A percentile compares a stretch with the other conserved stretches of the same genome.
phyloP scores from a whole-genome alignment of 805 yeast species.

The Candida methanosorbosa region DNA sequence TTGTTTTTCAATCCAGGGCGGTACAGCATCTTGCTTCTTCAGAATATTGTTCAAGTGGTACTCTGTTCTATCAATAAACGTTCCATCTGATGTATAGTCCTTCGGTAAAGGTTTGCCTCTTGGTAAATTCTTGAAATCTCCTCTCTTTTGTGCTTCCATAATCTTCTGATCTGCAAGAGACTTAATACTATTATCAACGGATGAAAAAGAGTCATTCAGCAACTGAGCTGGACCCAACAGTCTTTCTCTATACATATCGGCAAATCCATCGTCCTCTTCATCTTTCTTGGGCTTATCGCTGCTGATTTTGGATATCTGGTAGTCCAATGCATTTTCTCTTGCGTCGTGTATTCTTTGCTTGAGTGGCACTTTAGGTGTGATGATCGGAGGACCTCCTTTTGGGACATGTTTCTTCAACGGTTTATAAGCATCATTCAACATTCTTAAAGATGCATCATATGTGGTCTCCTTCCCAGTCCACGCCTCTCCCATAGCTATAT shows the following conservation, averaged over 20 bases:
- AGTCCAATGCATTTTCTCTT: constrained; percentile 58
- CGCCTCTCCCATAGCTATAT: constrained; percentile 40
- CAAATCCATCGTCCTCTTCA: constrained; percentile 43
- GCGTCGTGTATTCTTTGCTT: constrained; percentile 46
- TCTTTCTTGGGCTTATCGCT: constrained; percentile 15
- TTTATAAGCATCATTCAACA: constrained; percentile 45
- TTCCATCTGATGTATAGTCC: constrained; percentile 33
- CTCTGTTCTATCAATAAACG: constrained; percentile 59
- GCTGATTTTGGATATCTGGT: constrained; percentile 36
- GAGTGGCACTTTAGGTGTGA: constrained; percentile 12
- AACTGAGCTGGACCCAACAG: constrained; percentile 50
- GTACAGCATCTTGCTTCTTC: constrained; percentile 66
- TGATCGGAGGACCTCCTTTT: constrained; percentile 4
- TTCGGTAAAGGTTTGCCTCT: constrained; percentile 54
- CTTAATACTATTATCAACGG: constrained; percentile 43
- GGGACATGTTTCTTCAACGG: constrained; percentile 20
- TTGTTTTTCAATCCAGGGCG: constrained; percentile 89
- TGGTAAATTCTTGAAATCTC: constrained; percentile 54
- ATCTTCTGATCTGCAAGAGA: constrained; percentile 70
- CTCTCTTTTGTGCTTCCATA: constrained; percentile 63
- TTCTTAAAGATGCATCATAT: constrained; percentile 39
- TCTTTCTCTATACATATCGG: constrained; percentile 54
- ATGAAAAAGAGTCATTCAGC: constrained; percentile 29
- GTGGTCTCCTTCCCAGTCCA: constrained; percentile 52
- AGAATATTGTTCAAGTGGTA: constrained; percentile 74